phyloP scores from a whole-genome alignment of 306 rosid genomes.

The Cucumis melo region DNA sequence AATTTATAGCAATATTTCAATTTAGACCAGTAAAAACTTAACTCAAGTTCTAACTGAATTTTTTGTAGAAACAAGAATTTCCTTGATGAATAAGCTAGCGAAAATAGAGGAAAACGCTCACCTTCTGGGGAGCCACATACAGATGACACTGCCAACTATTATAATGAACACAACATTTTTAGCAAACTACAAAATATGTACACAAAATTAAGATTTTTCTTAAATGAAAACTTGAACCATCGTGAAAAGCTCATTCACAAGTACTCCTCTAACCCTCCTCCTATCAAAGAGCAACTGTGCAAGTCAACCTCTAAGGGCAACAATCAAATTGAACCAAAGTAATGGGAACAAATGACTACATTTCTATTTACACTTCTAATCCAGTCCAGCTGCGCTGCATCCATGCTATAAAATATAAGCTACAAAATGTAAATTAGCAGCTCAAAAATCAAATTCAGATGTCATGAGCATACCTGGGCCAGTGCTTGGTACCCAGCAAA shows the following conservation, averaged over 20 bases:
- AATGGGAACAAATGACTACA: background rate
- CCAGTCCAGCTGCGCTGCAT: background rate
- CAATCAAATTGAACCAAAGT: background rate
- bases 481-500: slow-evolving; percentile 96
- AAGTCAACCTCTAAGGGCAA: background rate
- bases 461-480: slow-evolving; percentile 55
- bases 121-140: background rate
- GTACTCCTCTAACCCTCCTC: background rate
- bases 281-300: background rate
- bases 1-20: background rate
- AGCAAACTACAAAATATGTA: background rate
- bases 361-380: background rate
- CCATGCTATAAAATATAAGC: background rate
- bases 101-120: background rate
- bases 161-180: background rate
- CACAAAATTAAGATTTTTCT: background rate
- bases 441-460: background rate
- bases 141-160: background rate
- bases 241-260: background rate
- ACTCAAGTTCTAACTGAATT: background rate
- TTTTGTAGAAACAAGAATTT: background rate
- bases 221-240: background rate
- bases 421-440: background rate
- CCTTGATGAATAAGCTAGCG: background rate
- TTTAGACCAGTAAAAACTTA: background rate